Conservation (phyloP, 1,284 basidiomycete species). For the Coniferiporia sulphurascens region DNA sequence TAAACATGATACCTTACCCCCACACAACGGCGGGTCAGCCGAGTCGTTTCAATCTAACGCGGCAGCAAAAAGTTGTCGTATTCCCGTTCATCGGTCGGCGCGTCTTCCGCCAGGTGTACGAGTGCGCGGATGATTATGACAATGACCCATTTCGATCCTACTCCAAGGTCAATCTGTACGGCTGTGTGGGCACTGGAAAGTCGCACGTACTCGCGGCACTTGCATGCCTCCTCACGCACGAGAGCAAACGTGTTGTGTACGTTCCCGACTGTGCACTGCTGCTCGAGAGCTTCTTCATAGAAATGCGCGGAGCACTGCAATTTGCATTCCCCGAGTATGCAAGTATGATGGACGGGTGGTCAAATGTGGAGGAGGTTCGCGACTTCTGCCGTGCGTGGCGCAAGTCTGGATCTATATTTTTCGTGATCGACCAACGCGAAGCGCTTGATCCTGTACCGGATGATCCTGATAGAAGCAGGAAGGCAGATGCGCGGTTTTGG, state of each 20-base stretch:
- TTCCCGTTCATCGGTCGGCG: slow-evolving; percentile 16
- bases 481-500: slow-evolving; percentile 2
- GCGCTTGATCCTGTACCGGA: slow-evolving; percentile 8
- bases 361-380: slow-evolving; percentile 1
- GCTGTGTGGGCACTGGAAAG: slow-evolving; percentile 13
- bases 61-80: slow-evolving; percentile 13
- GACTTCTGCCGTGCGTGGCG: slow-evolving; percentile 15
- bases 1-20: slow-evolving; percentile 14
- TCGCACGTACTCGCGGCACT: slow-evolving; percentile 16
- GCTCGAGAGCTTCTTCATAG: slow-evolving; percentile 11
- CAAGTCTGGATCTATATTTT: slow-evolving; percentile 10
- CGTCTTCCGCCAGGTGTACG: slow-evolving; percentile 12
- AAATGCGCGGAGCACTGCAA: slow-evolving; percentile 8
- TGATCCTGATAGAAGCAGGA: slow-evolving; percentile 12
- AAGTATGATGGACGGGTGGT: slow-evolving; percentile 10
- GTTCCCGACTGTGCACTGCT: slow-evolving; percentile 13
- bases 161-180: slow-evolving; percentile 6
- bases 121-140: slow-evolving; percentile 9
- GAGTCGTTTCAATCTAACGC: slow-evolving; percentile 9
- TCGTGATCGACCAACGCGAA: slow-evolving; percentile 13
- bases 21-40: slow-evolving; percentile 13
- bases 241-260: slow-evolving; percentile 15
- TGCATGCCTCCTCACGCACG: slow-evolving; percentile 12
- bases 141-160: slow-evolving; percentile 10
- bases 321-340: slow-evolving; percentile 14